Evolutionary conservation across 805 yeast species (phyloP).

Genomic region (Kodamaea neixiangensis): DNA sequence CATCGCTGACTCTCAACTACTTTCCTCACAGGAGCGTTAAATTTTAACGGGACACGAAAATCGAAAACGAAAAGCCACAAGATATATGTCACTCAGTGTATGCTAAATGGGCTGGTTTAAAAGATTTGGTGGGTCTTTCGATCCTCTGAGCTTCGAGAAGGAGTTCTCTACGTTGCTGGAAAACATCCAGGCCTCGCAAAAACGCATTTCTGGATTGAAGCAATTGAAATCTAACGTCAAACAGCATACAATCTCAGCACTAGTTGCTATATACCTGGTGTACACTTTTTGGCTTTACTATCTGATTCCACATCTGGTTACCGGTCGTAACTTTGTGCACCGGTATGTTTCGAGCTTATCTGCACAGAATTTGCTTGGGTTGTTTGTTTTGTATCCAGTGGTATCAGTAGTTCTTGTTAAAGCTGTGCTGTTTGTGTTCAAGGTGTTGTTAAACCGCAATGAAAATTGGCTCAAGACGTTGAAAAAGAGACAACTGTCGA

Average conservation of each 20-base stretch:
- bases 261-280: conserved; percentile 23
- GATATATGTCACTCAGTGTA: background rate
- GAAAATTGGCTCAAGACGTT: conserved; percentile 27
- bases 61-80: background rate
- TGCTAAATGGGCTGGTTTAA: conserved; percentile 30
- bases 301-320: conserved; percentile 16
- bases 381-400: conserved; percentile 28
- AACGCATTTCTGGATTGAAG: conserved; percentile 20
- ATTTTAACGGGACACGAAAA: background rate
- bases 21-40: background rate
- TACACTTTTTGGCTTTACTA: conserved; percentile 25
- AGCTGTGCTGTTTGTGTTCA: conserved; percentile 19
- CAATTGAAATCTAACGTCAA: conserved; percentile 20
- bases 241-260: conserved; percentile 18
- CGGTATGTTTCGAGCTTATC: conserved; percentile 30
- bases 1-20: background rate
- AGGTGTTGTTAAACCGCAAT: conserved; percentile 24
- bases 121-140: conserved; percentile 29
- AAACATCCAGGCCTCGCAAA: conserved; percentile 31
- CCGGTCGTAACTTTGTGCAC: conserved; percentile 20
- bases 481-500: conserved; percentile 47
- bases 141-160: conserved; percentile 46
- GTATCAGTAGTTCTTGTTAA: conserved; percentile 18
- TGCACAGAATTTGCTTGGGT: conserved; percentile 16
- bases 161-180: conserved; percentile 40